A percentile compares a stretch with the other conserved stretches of the same genome.
Conservation (phyloP, 1,284 basidiomycete species). For the Trametes sp. region DNA sequence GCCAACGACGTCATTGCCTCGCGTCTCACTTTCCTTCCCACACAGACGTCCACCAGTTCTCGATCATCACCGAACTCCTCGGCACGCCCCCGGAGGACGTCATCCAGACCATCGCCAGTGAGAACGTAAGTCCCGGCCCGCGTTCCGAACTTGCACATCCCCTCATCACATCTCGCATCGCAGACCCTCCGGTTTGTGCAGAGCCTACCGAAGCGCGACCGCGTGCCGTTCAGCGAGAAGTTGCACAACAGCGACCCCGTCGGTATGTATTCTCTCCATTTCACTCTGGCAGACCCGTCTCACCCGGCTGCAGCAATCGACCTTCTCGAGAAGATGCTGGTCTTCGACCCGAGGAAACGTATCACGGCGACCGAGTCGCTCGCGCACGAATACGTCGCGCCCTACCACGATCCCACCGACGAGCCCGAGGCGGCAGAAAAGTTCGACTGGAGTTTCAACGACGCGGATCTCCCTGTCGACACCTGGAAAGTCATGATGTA, state of each 20-base stretch:
- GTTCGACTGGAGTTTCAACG: conserved; percentile 99
- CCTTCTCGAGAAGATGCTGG: conserved; percentile 98
- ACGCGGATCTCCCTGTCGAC: conserved; percentile 98
- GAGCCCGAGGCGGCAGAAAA: conserved; percentile 95
- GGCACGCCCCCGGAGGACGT: conserved; percentile 99
- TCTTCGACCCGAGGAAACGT: conserved; percentile 97
- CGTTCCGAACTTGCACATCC: not conserved
- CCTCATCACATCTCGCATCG: not conserved
- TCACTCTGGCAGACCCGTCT: conserved; percentile 20
- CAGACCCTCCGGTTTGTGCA: conserved; percentile 99
- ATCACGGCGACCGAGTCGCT: conserved; percentile 96
- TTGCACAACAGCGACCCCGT: conserved; percentile 90
- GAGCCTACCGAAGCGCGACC: conserved; percentile 94
- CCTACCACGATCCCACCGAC: conserved; percentile 98
- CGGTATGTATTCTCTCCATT: conserved; percentile 53
- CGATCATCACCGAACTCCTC: conserved; percentile 98
- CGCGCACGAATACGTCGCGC: conserved; percentile 93
- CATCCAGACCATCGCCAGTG: conserved; percentile 97
- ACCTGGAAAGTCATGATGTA: conserved; percentile 99
- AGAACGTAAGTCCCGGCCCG: conserved; percentile 75
- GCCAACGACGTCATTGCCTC: conserved; percentile 18
- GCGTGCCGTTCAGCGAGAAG: conserved; percentile 95
- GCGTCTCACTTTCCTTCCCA: conserved; percentile 10
- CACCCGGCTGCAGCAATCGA: conserved; percentile 75
- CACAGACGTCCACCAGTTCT: conserved; percentile 98